Evolutionary conservation across 2,329 filamentous ascomycete genomes (phyloP).

Genomic region (Metarhizium brunneum): DNA sequence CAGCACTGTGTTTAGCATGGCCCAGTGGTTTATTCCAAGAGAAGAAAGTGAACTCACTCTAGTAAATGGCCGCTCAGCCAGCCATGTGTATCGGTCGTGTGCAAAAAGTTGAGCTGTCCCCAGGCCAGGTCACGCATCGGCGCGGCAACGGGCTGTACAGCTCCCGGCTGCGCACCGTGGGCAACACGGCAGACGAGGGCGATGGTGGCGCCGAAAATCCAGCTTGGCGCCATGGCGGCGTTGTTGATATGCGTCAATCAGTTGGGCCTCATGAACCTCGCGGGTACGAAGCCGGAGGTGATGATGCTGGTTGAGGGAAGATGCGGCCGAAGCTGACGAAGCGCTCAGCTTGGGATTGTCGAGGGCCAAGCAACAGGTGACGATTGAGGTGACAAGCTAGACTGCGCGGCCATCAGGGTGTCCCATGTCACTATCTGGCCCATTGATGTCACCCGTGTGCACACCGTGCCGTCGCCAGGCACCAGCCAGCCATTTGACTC

Average conservation of each 20-base stretch:
- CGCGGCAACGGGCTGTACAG: constrained; percentile 66
- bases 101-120: constrained; percentile 96
- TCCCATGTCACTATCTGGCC: too few relatives aligned
- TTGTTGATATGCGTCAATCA: not conserved
- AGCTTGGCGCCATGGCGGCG: constrained; percentile 17
- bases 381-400: too few relatives aligned
- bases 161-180: constrained; percentile 62
- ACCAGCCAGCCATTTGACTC: too few relatives aligned
- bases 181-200: constrained; percentile 17
- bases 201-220: constrained; percentile 19
- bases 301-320: not conserved
- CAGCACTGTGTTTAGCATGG: not conserved
- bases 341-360: constrained; percentile 15
- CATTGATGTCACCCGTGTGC: too few relatives aligned
- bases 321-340: constrained; percentile 26
- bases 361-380: too few relatives aligned
- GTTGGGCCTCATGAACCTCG: not conserved
- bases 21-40: not conserved
- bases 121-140: constrained; percentile 78
- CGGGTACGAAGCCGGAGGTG: not conserved
- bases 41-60: constrained; percentile 49
- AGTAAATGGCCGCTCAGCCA: constrained; percentile 92
- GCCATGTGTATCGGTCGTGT: constrained; percentile 92
- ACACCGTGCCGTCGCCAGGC: too few relatives aligned
- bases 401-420: too few relatives aligned